These are phyloP conservation scores for Xylaria nigripes DNA, from an alignment of 495 filamentous ascomycete species.

Conservation along the genomic window DNA sequence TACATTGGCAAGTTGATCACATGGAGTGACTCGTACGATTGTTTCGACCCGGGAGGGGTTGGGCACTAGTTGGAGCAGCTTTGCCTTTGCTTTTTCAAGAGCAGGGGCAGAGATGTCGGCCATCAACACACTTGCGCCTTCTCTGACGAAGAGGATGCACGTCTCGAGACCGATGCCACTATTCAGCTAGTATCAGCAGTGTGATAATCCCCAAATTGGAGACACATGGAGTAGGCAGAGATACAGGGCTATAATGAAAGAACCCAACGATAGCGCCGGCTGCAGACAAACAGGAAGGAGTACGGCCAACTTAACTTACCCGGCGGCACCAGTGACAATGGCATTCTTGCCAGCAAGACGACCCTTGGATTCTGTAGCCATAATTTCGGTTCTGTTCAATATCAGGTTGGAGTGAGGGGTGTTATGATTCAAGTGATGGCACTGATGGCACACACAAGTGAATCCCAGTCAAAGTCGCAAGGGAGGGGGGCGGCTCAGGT, in stretches of 20 bases:
- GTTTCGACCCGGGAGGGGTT: slow-evolving; percentile 52
- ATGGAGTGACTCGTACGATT: slow-evolving; percentile 24
- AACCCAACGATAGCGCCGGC: background rate
- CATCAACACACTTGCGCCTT: slow-evolving; percentile 83
- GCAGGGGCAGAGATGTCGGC: slow-evolving; percentile 71
- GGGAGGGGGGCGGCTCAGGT: too few species aligned
- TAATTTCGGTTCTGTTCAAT: slow-evolving; percentile 1
- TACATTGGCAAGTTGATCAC: background rate
- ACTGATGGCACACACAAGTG: background rate
- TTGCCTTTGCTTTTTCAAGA: slow-evolving; percentile 59
- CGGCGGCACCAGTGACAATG: slow-evolving; percentile 85
- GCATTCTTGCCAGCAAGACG: slow-evolving; percentile 87
- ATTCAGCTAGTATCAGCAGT: slow-evolving; percentile 5
- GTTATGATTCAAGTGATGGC: background rate
- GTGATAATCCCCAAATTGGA: background rate
- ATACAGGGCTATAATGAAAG: background rate
- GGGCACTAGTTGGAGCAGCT: slow-evolving; percentile 64
- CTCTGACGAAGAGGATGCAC: slow-evolving; percentile 78
- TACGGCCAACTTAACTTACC: slow-evolving; percentile 55
- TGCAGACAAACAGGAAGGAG: too few species aligned
- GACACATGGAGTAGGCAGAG: background rate
- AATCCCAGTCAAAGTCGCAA: too few species aligned
- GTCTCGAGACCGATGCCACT: slow-evolving; percentile 97
- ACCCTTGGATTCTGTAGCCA: slow-evolving; percentile 34
- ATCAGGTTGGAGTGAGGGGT: background rate